Evolutionary conservation across 352 stramenopile species (phyloP), one percentile per base, ranked within the genome.

Genomic region (Phytophthora ramorum): DNA sequence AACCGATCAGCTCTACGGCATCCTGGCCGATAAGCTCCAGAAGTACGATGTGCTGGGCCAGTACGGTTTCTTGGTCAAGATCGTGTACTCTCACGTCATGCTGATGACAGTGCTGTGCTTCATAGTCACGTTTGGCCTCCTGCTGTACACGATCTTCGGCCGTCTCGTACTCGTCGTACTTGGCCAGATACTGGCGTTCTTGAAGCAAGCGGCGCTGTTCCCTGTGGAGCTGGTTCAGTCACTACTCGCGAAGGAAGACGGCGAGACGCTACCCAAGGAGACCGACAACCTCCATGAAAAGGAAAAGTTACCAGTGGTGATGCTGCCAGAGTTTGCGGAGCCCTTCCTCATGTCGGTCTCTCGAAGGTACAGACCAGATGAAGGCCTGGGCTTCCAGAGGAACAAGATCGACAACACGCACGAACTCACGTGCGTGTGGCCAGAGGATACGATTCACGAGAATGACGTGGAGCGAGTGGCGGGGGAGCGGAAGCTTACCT

Each of bases 391-490:
- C 0, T 88, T 78, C 19, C 64, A 77, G 10, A 86, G 79, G 28
- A 47, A 40, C 8, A 59, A 65, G 3, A 69, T 67, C 1, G 49
- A 73, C 16, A 63, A 58, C 28, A 66, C 61, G 4, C 7, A 75
- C 3, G 71, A 90, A 28, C 69, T 95, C 3, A 72, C 90, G 4
- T 89, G 87, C 40, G 63, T 81, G 58, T 95, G 83, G 83, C 54
- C 59, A 0, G 78, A 90, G 14, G 65, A 88, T 35, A 78, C 61
- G 6, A 22, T 69, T 14, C 19, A 54, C 6, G 44, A 62, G 7
- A 76, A 80, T 38, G 68, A 70, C 6, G 47, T 87, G 24, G 59
- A 69, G 20, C 66, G 77, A 44, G n/a, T 26, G 3, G 38, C 28
- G 3, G 75, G 75, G 4, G 67, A 87, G 2, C 73, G 14, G 0